Evolutionary conservation across 208 protist genomes (phyloP).

Genomic region (Crithidia sp.): DNA sequence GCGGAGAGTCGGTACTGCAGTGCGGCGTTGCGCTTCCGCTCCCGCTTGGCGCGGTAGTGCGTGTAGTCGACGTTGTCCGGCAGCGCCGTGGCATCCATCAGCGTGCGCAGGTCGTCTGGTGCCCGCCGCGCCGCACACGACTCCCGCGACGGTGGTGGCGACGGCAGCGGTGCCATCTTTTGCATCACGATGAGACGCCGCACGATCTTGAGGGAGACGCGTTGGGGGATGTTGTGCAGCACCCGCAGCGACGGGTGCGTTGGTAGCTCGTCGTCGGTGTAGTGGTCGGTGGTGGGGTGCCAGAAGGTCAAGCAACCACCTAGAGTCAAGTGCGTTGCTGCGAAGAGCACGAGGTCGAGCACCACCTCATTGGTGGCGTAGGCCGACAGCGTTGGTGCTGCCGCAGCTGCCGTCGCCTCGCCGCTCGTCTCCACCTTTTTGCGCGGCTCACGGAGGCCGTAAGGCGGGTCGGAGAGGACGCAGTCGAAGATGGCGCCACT

Average conservation of each 20-base stretch:
- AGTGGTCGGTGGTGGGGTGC: slow-evolving; percentile 93
- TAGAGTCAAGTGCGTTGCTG: slow-evolving; percentile 83
- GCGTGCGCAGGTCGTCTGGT: slow-evolving; percentile 53
- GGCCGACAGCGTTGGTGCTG: slow-evolving; percentile 7
- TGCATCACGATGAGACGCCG: slow-evolving; percentile 75
- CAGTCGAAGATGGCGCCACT: slow-evolving; percentile 83
- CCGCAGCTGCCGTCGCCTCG: neutral
- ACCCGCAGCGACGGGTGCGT: slow-evolving; percentile 91
- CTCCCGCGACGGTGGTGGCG: slow-evolving; percentile 44
- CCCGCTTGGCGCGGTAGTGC: slow-evolving; percentile 65
- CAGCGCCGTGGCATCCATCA: slow-evolving; percentile 71
- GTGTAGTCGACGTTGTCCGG: slow-evolving; percentile 77
- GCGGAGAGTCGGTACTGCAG: slow-evolving; percentile 16
- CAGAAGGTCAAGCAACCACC: slow-evolving; percentile 93
- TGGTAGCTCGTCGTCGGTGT: slow-evolving; percentile 90
- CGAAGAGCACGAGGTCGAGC: slow-evolving; percentile 93
- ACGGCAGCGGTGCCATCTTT: slow-evolving; percentile 50
- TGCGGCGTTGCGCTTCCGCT: slow-evolving; percentile 55
- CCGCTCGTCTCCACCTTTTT: slow-evolving; percentile 38
- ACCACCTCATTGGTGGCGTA: slow-evolving; percentile 78
- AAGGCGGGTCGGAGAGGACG: slow-evolving; percentile 94
- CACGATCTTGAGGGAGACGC: slow-evolving; percentile 83
- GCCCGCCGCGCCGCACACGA: slow-evolving; percentile 45
- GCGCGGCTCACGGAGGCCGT: slow-evolving; percentile 85
- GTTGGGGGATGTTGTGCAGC: slow-evolving; percentile 76